Percentiles rank a stretch among this genome's conserved stretches.
Evolutionary conservation across 495 filamentous ascomycete species (phyloP).

Genomic region (Penicillium nucicola): DNA sequence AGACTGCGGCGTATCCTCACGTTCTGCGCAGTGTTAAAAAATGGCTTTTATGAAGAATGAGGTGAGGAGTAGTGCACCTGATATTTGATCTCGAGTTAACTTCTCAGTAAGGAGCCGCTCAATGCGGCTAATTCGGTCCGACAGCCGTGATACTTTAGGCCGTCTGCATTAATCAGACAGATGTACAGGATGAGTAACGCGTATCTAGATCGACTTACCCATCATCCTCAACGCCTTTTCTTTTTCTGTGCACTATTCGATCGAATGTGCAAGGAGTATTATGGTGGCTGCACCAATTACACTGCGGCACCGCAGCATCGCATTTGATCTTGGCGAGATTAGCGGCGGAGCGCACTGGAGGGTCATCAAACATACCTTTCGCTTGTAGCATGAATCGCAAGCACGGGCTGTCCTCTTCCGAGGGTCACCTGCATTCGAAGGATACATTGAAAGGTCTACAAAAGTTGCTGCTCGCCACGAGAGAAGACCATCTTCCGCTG

Average conservation of each 20-base stretch:
- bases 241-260: conserved; percentile 33
- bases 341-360: not conserved
- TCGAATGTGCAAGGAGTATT: conserved; percentile 47
- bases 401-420: conserved; percentile 38
- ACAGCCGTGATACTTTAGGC: conserved; percentile 28
- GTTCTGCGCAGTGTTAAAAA: not conserved
- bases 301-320: conserved; percentile 38
- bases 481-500: conserved; percentile 9
- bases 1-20: conserved; percentile 6
- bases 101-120: conserved; percentile 37
- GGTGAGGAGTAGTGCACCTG: conserved; percentile 14
- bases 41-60: not conserved
- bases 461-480: conserved; percentile 1
- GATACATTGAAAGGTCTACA: conserved; percentile 11
- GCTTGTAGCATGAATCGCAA: conserved; percentile 49
- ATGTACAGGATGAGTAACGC: not conserved
- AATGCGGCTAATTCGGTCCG: conserved; percentile 40
- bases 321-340: conserved; percentile 46
- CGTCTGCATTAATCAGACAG: conserved; percentile 11
- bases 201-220: conserved; percentile 13
- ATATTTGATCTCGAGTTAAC: conserved; percentile 16
- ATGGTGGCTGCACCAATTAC: conserved; percentile 55
- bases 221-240: conserved; percentile 23
- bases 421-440: conserved; percentile 1
- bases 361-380: conserved; percentile 34